phyloP scores from a whole-genome alignment of 2,329 filamentous ascomycete genomes.

The Claviceps citrina region DNA sequence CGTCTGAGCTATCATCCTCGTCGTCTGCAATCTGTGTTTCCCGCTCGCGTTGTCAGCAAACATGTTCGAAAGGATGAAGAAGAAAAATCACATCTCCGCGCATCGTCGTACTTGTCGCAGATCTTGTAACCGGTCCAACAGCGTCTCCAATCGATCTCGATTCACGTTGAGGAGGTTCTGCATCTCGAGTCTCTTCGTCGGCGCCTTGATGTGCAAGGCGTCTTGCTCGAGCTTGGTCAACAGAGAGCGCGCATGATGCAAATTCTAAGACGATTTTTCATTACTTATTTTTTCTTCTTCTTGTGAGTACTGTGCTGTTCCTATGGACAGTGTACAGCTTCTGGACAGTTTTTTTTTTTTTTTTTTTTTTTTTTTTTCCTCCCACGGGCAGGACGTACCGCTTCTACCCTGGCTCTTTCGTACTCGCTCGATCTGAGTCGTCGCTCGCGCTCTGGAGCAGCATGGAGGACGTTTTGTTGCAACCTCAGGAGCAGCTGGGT shows the following conservation, averaged over 20 bases:
- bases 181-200: slow-evolving; percentile 40
- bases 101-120: slow-evolving; percentile 40
- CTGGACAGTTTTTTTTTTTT: neutral
- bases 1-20: slow-evolving; percentile 32
- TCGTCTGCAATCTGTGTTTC: slow-evolving; percentile 18
- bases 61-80: no score
- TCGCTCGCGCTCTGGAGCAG: slow-evolving; percentile 42
- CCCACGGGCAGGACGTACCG: slow-evolving; percentile 27
- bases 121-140: slow-evolving; percentile 53
- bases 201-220: slow-evolving; percentile 41
- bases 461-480: slow-evolving; percentile 47
- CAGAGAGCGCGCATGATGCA: slow-evolving; percentile 54
- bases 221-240: slow-evolving; percentile 59
- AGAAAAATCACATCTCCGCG: no score
- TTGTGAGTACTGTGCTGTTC: no score
- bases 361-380: neutral
- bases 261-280: slow-evolving; percentile 37
- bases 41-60: slow-evolving; percentile 6
- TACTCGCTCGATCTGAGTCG: slow-evolving; percentile 46
- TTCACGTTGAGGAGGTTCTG: slow-evolving; percentile 51
- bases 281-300: no score
- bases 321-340: neutral
- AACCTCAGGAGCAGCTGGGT: slow-evolving; percentile 49
- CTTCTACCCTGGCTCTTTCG: slow-evolving; percentile 36
- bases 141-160: slow-evolving; percentile 47